Base-by-base conservation (phyloP, 2,329 filamentous ascomycete genomes). In the Colletotrichum higginsianum region DNA sequence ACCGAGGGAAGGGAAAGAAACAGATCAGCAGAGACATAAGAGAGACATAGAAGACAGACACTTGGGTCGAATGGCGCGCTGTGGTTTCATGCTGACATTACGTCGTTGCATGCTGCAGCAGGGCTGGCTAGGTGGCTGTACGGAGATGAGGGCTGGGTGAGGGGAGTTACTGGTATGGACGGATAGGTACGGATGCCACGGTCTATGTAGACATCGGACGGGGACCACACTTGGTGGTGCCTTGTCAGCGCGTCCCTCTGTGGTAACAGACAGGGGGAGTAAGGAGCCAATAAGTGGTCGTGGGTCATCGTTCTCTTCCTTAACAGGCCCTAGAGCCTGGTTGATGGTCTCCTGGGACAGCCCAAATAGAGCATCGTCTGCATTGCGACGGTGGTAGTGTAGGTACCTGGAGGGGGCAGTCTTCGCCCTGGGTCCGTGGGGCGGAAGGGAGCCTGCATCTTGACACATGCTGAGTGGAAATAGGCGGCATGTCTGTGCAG, bases 41-140 rank as follows among this genome's bases (percentile, higher is more conserved):
- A 26, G 26, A 26, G 26, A 26, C 26, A 26, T 4, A 26, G 21
- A 40, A 11, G 26, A 30, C 18, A 46, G 9, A n/a, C 16, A 47
- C 50, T 44, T 61, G 57, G 56, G 49, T 56, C 67, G 56, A 62
- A 71, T 57, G 23, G 67, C 50, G 38, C 26, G 66, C 52, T 66
- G 38, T 38, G 35, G 61, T 69, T 69, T 66, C 66, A 65, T 53
- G 66, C 66, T 69, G 52, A 65, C 66, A 69, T 65, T 65, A 65
- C 66, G 47, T 65, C 66, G 47, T 65, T 69, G 66, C 66, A 69
- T 69, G 61, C 52, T 60, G 66, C 61, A 60, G 42, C 12, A 4
- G 12, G 15, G 16, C 21, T 21, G 30, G 52, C 16, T 38, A 23
- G 21, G 21, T 23, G 30, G 35, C 30, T 30, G 30, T 30, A 30